These are phyloP conservation scores for Scytalidium sp. DNA, from an alignment of 2,329 filamentous ascomycete genomes.

Conservation along the genomic window DNA sequence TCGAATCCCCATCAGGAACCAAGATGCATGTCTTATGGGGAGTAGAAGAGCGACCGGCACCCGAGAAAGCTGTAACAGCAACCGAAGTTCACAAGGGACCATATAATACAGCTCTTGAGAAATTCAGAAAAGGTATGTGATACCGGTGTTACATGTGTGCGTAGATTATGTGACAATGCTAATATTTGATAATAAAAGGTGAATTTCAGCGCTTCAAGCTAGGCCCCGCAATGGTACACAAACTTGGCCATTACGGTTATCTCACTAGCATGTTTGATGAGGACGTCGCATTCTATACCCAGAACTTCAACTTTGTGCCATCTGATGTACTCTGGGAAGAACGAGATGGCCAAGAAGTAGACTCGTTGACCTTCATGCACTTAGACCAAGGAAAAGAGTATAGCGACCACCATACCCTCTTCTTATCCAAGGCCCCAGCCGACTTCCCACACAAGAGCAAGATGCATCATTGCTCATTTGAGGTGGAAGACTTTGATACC, in stretches of 20 bases:
- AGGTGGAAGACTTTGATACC: conserved; percentile 50
- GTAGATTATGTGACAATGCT: too few relatives aligned
- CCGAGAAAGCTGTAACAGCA: neutral
- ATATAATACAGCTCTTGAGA: conserved; percentile 3
- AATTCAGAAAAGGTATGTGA: neutral
- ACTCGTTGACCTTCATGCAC: conserved; percentile 38
- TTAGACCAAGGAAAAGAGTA: conserved; percentile 43
- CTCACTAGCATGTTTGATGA: conserved; percentile 28
- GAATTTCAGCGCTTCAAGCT: conserved; percentile 29
- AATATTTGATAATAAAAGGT: conserved; percentile 13
- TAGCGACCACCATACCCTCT: conserved; percentile 52
- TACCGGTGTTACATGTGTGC: too few relatives aligned
- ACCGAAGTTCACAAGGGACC: neutral
- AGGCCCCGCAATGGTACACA: conserved; percentile 27
- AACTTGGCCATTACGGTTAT: conserved; percentile 38
- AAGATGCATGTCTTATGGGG: conserved; percentile 3
- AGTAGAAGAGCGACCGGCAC: neutral
- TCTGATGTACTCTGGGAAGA: conserved; percentile 25
- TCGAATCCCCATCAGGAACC: neutral
- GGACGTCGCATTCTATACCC: conserved; percentile 33
- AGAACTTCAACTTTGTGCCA: conserved; percentile 38
- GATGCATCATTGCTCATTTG: conserved; percentile 48
- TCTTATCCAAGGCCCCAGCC: conserved; percentile 33
- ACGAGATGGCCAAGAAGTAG: neutral
- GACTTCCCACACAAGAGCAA: neutral